Evolutionary conservation across 768 basidiomycete species (phyloP), one percentile per base, ranked within the genome.

Genomic region (Tremella yokohamensis): DNA sequence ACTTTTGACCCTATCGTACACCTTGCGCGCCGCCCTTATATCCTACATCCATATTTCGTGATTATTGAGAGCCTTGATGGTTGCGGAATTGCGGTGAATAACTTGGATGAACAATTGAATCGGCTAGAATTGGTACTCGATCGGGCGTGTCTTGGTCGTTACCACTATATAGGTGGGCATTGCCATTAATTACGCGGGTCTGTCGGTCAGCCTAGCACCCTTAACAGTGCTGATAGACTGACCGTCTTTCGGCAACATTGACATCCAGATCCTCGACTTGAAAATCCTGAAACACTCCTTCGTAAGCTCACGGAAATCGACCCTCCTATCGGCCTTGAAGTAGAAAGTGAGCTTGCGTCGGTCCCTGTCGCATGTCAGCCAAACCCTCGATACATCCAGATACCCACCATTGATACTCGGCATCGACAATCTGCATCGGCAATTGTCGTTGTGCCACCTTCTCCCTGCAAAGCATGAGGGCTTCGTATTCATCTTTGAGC

Each of bases 341-440:
- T 98, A 98, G 80, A 97, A 97, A 0, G 94, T 98, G 61, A 99
- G 79, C 79, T 98, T 98, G 76, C 92, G 89, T 58, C 94, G 88
- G 78, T 99, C 94, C 90, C 90, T 92, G 66, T 1, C 22, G 7
- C 16, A 12, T 24, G 49, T 12, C 20, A 40, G 9, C 25, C 16
- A 8, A 48, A 2, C 52, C 12, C 51, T 29, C 42, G 44, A 8
- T 13, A 45, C 6, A 16, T 16, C 15, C 44, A 58, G 53, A 19
- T 1, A 79, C 87, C 25, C 56, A 92, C 92, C 92, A 98, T 74
- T 99, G 94, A 79, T 93, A 99, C 78, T 98, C 94, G 29, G 93
- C 94, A 77, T 97, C 94, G 49, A 96, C 86, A 58, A 99, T 92
- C 77, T 97, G 90, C 94, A 99, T 99, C 16, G 92, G 92, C 72